These are phyloP conservation scores for Phallus indusiatus DNA, from an alignment of 768 basidiomycete species.

Conservation along the genomic window DNA sequence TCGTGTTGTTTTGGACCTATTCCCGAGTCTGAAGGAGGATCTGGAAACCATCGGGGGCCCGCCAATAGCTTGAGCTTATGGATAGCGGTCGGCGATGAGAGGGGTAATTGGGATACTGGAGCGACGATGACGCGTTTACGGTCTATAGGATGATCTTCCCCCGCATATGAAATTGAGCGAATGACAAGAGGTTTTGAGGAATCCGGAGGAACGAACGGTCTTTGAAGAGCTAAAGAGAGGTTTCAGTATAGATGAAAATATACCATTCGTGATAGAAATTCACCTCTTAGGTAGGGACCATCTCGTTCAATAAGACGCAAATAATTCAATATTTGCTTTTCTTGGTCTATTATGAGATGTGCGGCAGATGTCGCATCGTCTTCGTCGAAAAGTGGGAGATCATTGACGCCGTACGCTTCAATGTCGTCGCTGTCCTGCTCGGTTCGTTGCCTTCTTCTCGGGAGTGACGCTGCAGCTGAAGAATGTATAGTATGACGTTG, in stretches of 20 bases:
- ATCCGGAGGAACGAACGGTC: slow-evolving; percentile 66
- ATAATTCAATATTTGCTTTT: slow-evolving; percentile 67
- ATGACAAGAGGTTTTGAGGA: slow-evolving; percentile 51
- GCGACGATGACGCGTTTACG: slow-evolving; percentile 67
- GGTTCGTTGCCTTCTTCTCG: background rate
- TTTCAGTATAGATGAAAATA: background rate
- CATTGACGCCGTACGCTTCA: slow-evolving; percentile 15
- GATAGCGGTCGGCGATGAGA: slow-evolving; percentile 50
- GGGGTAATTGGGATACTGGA: slow-evolving; percentile 63
- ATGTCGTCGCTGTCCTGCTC: background rate
- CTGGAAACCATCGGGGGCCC: slow-evolving; percentile 76
- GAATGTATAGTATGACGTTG: background rate
- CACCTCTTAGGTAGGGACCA: slow-evolving; percentile 79
- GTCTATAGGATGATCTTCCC: slow-evolving; percentile 63
- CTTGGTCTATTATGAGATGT: slow-evolving; percentile 64
- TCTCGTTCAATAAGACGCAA: slow-evolving; percentile 83
- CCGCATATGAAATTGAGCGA: slow-evolving; percentile 67
- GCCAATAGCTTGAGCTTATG: slow-evolving; percentile 87
- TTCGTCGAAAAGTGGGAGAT: slow-evolving; percentile 19
- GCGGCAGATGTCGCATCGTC: slow-evolving; percentile 64
- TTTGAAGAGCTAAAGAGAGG: slow-evolving; percentile 57
- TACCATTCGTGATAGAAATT: slow-evolving; percentile 18
- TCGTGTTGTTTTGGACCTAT: slow-evolving; percentile 28
- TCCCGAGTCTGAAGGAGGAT: slow-evolving; percentile 64
- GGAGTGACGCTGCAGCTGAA: background rate